Percentiles rank a stretch among this genome's conserved stretches.
Evolutionary conservation across 805 yeast species (phyloP).

Genomic region (Candida schatavii): DNA sequence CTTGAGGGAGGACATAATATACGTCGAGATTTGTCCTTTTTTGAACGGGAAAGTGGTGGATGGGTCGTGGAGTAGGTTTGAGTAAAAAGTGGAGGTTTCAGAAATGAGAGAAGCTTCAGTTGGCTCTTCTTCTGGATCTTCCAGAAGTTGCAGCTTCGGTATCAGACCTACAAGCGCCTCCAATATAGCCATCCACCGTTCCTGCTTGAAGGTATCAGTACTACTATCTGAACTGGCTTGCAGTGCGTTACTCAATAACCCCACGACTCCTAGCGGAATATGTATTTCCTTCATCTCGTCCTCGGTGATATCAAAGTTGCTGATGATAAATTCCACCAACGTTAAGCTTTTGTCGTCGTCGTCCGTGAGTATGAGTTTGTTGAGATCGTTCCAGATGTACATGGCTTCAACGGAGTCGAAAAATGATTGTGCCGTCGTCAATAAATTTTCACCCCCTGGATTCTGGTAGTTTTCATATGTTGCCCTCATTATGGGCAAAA

Average conservation of each 20-base stretch:
- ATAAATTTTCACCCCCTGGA: slow-evolving; percentile 44
- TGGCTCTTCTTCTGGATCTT: background rate
- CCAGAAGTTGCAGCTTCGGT: slow-evolving; percentile 52
- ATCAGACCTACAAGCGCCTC: slow-evolving; percentile 47
- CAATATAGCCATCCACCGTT: slow-evolving; percentile 39
- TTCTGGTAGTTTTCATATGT: slow-evolving; percentile 31
- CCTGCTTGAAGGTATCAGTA: too few species aligned
- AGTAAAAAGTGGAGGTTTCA: slow-evolving; percentile 4
- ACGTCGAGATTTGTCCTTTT: background rate
- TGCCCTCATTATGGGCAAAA: slow-evolving; percentile 60
- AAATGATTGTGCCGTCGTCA: slow-evolving; percentile 56
- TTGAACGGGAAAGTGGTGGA: background rate
- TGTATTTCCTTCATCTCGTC: slow-evolving; percentile 82
- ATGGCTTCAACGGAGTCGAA: slow-evolving; percentile 85
- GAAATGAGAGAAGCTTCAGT: background rate
- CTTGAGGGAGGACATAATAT: background rate
- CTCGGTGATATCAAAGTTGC: slow-evolving; percentile 71
- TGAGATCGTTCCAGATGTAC: slow-evolving; percentile 69
- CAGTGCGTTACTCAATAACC: slow-evolving; percentile 33
- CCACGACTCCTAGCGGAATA: slow-evolving; percentile 65
- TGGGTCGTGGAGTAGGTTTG: background rate
- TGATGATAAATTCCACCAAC: slow-evolving; percentile 57
- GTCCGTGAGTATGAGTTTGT: slow-evolving; percentile 39
- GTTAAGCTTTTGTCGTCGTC: slow-evolving; percentile 24
- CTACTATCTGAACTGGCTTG: too few species aligned